A percentile compares a stretch with the other conserved stretches of the same genome.
Conservation (phyloP, 768 basidiomycete genomes). For the Chiua virens region DNA sequence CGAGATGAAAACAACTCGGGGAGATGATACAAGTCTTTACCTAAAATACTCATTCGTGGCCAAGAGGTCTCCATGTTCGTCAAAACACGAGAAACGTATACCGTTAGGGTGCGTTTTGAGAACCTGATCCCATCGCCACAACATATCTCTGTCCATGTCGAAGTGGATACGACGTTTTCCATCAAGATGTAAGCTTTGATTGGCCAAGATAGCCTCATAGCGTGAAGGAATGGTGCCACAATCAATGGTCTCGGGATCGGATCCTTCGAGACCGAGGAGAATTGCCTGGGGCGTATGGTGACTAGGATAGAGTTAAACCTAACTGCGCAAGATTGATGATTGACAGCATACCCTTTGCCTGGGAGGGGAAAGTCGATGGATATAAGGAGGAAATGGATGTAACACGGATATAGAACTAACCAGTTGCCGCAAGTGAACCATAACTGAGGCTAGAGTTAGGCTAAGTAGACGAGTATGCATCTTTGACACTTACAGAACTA, state of each 20-base stretch:
- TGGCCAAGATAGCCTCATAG: conserved; percentile 64
- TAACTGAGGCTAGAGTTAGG: conserved; percentile 49
- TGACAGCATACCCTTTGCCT: conserved; percentile 71
- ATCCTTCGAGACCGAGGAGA: conserved; percentile 80
- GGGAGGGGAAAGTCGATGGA: conserved; percentile 3
- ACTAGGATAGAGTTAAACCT: conserved; percentile 35
- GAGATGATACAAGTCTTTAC: conserved; percentile 22
- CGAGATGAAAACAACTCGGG: not conserved
- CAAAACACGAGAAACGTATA: conserved; percentile 89
- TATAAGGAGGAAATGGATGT: conserved; percentile 3
- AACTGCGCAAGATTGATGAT: conserved; percentile 1
- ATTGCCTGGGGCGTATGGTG: conserved; percentile 89
- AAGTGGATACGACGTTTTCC: conserved; percentile 78
- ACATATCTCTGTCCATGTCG: conserved; percentile 89
- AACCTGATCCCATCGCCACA: conserved; percentile 90
- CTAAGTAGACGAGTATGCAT: not conserved
- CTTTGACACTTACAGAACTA: conserved; percentile 62
- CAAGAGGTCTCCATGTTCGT: conserved; percentile 75
- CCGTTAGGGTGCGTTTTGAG: conserved; percentile 90
- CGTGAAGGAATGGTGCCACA: conserved; percentile 79
- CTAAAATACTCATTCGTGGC: conserved; percentile 96
- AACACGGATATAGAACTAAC: conserved; percentile 33
- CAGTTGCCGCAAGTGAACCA: conserved; percentile 92
- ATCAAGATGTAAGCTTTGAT: conserved; percentile 66
- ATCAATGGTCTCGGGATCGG: conserved; percentile 93